Evolutionary conservation across 2,329 filamentous ascomycete genomes (phyloP).

Genomic region (Paraconiothyrium sp.): DNA sequence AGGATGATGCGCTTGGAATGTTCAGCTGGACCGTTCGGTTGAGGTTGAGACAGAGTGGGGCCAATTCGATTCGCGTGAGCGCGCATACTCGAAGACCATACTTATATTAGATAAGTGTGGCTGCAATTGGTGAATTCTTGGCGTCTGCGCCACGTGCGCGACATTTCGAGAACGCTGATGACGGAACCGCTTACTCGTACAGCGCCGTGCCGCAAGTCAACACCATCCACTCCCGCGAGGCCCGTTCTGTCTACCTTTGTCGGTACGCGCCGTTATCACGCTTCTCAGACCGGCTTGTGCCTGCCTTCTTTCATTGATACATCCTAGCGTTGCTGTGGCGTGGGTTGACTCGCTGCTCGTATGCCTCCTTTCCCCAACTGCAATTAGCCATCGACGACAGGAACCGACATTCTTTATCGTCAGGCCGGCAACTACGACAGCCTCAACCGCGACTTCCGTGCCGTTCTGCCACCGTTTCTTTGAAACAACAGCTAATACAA

Average conservation of each 20-base stretch:
- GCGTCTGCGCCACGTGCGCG: slow-evolving; percentile 20
- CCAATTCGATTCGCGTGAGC: background rate
- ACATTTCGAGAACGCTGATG: slow-evolving; percentile 5
- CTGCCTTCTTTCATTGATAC: slow-evolving; percentile 1
- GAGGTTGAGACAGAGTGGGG: slow-evolving; percentile 1
- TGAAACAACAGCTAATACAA: too few species aligned
- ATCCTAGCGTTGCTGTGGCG: background rate
- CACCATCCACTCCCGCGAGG: background rate
- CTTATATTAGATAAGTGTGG: slow-evolving; percentile 8
- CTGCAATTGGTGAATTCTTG: slow-evolving; percentile 7
- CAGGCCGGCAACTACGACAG: too few species aligned
- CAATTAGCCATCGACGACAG: slow-evolving; percentile 7
- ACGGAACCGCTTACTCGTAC: slow-evolving; percentile 14
- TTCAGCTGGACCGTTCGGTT: background rate
- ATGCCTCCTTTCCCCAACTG: slow-evolving; percentile 20
- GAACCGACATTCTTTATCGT: background rate
- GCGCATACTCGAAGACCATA: background rate
- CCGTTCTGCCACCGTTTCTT: background rate
- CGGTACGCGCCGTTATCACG: slow-evolving; percentile 16
- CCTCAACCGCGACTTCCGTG: background rate
- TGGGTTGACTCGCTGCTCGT: slow-evolving; percentile 7
- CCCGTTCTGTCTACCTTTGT: background rate
- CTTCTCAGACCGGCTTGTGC: background rate
- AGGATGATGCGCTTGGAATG: background rate
- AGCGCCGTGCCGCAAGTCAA: background rate